A percentile compares a stretch with the other conserved stretches of the same genome.
These are phyloP conservation scores for Daedaleopsis nitida DNA, from an alignment of 768 basidiomycete genomes.

Conservation along the genomic window DNA sequence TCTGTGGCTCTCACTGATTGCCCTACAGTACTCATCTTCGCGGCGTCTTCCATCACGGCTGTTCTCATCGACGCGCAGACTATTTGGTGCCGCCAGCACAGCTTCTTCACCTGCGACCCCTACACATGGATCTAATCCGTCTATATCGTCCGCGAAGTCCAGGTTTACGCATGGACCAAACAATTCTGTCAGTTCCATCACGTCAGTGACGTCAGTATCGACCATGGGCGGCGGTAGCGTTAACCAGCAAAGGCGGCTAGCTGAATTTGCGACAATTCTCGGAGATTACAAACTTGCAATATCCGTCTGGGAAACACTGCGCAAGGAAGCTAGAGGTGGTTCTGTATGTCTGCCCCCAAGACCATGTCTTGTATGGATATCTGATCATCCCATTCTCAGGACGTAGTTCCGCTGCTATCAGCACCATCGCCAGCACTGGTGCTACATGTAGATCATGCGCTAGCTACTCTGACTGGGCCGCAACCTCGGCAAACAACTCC, in stretches of 20 bases:
- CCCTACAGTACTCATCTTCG: slow-evolving; percentile 63
- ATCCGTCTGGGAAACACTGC: slow-evolving; percentile 80
- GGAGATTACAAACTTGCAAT: slow-evolving; percentile 88
- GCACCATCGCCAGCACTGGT: slow-evolving; percentile 64
- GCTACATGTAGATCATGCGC: slow-evolving; percentile 62
- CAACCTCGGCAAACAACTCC: slow-evolving; percentile 22
- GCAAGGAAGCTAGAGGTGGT: slow-evolving; percentile 87
- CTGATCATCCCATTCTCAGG: slow-evolving; percentile 44
- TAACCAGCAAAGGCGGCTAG: slow-evolving; percentile 81
- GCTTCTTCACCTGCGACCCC: slow-evolving; percentile 37
- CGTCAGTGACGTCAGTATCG: slow-evolving; percentile 27
- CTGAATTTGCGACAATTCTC: slow-evolving; percentile 92
- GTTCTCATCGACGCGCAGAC: slow-evolving; percentile 82
- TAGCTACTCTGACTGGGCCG: slow-evolving; percentile 47
- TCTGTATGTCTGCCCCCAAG: slow-evolving; percentile 56
- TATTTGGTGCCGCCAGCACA: slow-evolving; percentile 65
- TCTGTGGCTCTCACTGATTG: background rate
- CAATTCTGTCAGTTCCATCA: slow-evolving; percentile 34
- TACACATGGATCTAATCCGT: slow-evolving; percentile 40
- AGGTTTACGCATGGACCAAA: slow-evolving; percentile 29
- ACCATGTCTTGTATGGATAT: background rate
- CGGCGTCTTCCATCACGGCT: slow-evolving; percentile 79
- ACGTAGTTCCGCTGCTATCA: slow-evolving; percentile 76
- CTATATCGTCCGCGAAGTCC: slow-evolving; percentile 35
- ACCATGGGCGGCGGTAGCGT: slow-evolving; percentile 40